A percentile compares a stretch with the other conserved stretches of the same genome.
Conservation (phyloP, 2,329 filamentous ascomycete genomes). For the Aspergillus sp. region DNA sequence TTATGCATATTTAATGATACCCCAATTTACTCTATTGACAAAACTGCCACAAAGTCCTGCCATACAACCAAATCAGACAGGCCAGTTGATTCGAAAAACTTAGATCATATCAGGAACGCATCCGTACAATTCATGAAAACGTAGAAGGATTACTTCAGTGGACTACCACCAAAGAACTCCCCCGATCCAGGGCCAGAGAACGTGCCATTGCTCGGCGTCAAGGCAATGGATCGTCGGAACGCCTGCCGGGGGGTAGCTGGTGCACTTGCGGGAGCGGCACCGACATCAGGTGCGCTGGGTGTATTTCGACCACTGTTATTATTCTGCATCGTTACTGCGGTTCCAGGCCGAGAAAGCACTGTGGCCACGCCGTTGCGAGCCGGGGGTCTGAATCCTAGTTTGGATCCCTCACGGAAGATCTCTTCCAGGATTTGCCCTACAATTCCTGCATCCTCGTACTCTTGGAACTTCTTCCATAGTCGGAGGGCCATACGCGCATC, state of each 20-base stretch:
- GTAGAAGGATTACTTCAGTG: conserved; percentile 29
- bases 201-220: conserved; percentile 44
- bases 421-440: conserved; percentile 81
- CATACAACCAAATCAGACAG: conserved; percentile 4
- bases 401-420: conserved; percentile 70
- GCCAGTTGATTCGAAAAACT: background rate
- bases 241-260: conserved; percentile 44
- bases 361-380: conserved; percentile 35
- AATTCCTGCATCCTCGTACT: conserved; percentile 83
- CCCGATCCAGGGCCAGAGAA: conserved; percentile 38
- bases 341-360: conserved; percentile 40
- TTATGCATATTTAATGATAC: conserved; percentile 1
- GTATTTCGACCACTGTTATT: conserved; percentile 43
- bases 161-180: conserved; percentile 43
- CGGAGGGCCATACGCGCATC: conserved; percentile 89
- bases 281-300: conserved; percentile 39
- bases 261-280: conserved; percentile 28
- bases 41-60: background rate
- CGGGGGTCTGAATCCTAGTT: conserved; percentile 59
- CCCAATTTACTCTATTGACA: background rate
- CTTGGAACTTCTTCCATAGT: conserved; percentile 84
- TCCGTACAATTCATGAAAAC: conserved; percentile 1
- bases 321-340: conserved; percentile 39
- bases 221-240: conserved; percentile 42
- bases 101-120: background rate